Evolutionary conservation across 1,284 basidiomycete genomes (phyloP).

Genomic region (Cerrena zonata): DNA sequence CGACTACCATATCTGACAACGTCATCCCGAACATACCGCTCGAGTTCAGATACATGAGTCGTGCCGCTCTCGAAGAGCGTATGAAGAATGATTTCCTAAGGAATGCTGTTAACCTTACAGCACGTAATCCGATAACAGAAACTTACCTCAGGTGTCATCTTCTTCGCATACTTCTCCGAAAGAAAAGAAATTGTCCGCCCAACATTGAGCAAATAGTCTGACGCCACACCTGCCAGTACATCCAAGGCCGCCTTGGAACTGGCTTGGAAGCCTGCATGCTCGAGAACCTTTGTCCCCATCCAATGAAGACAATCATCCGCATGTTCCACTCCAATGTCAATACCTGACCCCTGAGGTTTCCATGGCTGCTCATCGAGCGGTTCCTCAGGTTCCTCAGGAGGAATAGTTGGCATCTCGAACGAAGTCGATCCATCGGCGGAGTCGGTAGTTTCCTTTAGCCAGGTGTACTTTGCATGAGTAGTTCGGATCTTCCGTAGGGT

Average conservation of each 20-base stretch:
- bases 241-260: slow-evolving; percentile 69
- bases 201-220: slow-evolving; percentile 81
- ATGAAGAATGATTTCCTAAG: slow-evolving; percentile 85
- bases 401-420: slow-evolving; percentile 12
- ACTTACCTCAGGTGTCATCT: slow-evolving; percentile 76
- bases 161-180: slow-evolving; percentile 72
- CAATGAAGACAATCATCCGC: slow-evolving; percentile 60
- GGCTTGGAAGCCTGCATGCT: slow-evolving; percentile 87
- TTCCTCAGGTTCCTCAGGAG: slow-evolving; percentile 37
- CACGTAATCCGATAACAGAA: slow-evolving; percentile 3
- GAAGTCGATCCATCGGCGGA: slow-evolving; percentile 34
- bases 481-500: slow-evolving; percentile 64
- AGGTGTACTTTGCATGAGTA: slow-evolving; percentile 64
- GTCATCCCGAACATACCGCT: slow-evolving; percentile 86
- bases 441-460: slow-evolving; percentile 44
- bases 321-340: slow-evolving; percentile 48
- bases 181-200: slow-evolving; percentile 81
- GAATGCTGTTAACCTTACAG: slow-evolving; percentile 7
- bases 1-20: slow-evolving; percentile 77
- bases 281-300: slow-evolving; percentile 70
- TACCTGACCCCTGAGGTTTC: slow-evolving; percentile 30
- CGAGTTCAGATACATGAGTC: slow-evolving; percentile 69
- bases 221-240: slow-evolving; percentile 73
- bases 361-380: slow-evolving; percentile 53
- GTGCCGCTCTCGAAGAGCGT: slow-evolving; percentile 84